Conservation (phyloP, 148 eudicot species). For the Camellia granthamiana region DNA sequence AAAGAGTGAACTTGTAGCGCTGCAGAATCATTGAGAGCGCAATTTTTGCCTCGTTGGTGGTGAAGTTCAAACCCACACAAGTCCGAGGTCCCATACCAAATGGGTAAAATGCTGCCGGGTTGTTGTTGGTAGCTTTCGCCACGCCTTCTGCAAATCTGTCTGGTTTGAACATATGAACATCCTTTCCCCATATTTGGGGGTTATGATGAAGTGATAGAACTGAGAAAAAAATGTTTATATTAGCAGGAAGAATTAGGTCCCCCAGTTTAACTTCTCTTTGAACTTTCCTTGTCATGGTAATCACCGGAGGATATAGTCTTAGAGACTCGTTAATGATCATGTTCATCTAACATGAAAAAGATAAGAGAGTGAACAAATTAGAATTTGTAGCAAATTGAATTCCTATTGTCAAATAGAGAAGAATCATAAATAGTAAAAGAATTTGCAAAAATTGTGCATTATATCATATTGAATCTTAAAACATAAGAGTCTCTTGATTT, state of each 20-base stretch:
- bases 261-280: slow-evolving; percentile 4
- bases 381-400: too few species aligned
- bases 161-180: slow-evolving; percentile 39
- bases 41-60: slow-evolving; percentile 28
- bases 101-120: slow-evolving; percentile 30
- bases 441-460: too few species aligned
- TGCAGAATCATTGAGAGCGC: slow-evolving; percentile 36
- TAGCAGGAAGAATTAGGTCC: slow-evolving; percentile 10
- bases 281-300: neutral
- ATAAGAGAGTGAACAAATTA: too few species aligned
- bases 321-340: slow-evolving; percentile 23
- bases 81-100: slow-evolving; percentile 39
- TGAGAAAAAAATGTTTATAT: slow-evolving; percentile 10
- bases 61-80: slow-evolving; percentile 35
- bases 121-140: slow-evolving; percentile 36
- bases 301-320: slow-evolving; percentile 19
- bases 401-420: too few species aligned
- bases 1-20: slow-evolving; percentile 29
- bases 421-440: neutral
- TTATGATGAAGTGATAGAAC: slow-evolving; percentile 30
- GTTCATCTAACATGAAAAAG: neutral
- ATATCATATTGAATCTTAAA: too few species aligned
- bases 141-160: slow-evolving; percentile 37
- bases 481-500: too few species aligned
- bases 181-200: slow-evolving; percentile 29